These are phyloP conservation scores for Singerocomus rubriflavus DNA, from an alignment of 1,284 basidiomycete genomes.

Conservation along the genomic window DNA sequence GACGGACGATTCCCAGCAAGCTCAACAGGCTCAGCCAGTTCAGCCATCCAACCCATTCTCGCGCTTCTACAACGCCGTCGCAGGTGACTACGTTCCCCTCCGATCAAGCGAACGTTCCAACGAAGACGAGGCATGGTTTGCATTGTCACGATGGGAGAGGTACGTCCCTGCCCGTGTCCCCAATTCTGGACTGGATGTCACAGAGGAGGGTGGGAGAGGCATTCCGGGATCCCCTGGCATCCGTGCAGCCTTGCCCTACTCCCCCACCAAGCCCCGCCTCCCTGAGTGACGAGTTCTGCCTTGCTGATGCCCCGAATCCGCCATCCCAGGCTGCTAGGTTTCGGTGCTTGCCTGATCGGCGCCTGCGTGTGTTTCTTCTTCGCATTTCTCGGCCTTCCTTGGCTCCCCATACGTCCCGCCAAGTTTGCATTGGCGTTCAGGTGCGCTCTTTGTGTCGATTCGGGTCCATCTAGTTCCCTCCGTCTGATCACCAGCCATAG, in stretches of 20 bases:
- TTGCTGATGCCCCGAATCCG: background rate
- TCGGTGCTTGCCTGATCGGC: conserved; percentile 86
- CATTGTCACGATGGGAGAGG: conserved; percentile 88
- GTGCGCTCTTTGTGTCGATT: conserved; percentile 30
- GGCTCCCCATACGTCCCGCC: conserved; percentile 78
- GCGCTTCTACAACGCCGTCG: conserved; percentile 72
- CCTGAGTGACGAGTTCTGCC: background rate
- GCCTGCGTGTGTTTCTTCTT: conserved; percentile 95
- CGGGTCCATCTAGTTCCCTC: background rate
- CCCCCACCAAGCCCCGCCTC: background rate
- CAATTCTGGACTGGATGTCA: too few relatives aligned
- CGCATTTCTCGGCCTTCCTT: conserved; percentile 86
- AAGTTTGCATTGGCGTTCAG: conserved; percentile 92
- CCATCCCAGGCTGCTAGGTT: conserved; percentile 76
- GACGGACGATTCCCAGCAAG: conserved; percentile 65
- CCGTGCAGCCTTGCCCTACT: too few relatives aligned
- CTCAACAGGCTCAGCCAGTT: conserved; percentile 27
- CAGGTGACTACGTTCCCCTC: conserved; percentile 85
- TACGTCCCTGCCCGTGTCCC: too few relatives aligned
- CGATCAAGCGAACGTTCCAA: conserved; percentile 80
- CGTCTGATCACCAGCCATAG: conserved; percentile 35
- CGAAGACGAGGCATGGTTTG: conserved; percentile 97
- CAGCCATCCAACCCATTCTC: conserved; percentile 57
- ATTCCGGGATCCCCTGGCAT: too few relatives aligned
- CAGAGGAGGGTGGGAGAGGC: too few relatives aligned